Evolutionary conservation across 306 rosid genomes (phyloP).

Genomic region (Vicia faba): DNA sequence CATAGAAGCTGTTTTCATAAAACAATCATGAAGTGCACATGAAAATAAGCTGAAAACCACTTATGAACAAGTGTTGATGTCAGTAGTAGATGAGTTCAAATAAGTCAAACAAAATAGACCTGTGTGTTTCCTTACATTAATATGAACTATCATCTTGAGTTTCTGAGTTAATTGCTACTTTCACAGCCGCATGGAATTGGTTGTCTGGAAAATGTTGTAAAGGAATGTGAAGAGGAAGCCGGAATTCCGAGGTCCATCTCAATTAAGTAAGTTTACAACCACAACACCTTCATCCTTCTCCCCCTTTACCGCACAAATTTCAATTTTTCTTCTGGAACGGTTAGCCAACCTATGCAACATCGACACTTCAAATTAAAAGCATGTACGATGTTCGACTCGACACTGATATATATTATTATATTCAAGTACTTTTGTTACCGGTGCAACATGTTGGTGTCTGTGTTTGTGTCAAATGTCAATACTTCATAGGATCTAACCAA

Average conservation of each 20-base stretch:
- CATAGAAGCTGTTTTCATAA: no score
- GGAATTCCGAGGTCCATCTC: constrained; percentile 84
- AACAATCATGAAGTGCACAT: no score
- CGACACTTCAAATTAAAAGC: no score
- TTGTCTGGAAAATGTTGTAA: constrained; percentile 75
- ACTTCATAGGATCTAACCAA: not conserved
- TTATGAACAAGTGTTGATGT: not conserved
- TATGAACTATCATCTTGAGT: constrained; percentile 26
- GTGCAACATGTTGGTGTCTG: no score
- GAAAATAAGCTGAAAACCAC: no score
- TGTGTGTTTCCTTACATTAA: constrained; percentile 21
- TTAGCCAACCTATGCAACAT: no score
- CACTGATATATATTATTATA: no score
- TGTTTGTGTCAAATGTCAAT: no score
- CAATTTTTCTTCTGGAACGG: constrained; percentile 4
- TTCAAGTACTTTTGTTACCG: no score
- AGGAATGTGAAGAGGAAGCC: constrained; percentile 97
- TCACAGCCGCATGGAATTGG: constrained; percentile 80
- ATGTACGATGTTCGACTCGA: no score
- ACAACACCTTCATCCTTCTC: constrained; percentile 2
- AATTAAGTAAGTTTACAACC: constrained; percentile 48
- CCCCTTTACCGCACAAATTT: constrained; percentile 4
- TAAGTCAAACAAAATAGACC: not conserved
- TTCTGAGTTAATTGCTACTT: constrained; percentile 21
- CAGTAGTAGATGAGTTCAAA: not conserved